A percentile compares a stretch with the other conserved stretches of the same genome.
These are phyloP conservation scores for Auriscalpium vulgare DNA, from an alignment of 768 basidiomycete genomes.

Conservation along the genomic window DNA sequence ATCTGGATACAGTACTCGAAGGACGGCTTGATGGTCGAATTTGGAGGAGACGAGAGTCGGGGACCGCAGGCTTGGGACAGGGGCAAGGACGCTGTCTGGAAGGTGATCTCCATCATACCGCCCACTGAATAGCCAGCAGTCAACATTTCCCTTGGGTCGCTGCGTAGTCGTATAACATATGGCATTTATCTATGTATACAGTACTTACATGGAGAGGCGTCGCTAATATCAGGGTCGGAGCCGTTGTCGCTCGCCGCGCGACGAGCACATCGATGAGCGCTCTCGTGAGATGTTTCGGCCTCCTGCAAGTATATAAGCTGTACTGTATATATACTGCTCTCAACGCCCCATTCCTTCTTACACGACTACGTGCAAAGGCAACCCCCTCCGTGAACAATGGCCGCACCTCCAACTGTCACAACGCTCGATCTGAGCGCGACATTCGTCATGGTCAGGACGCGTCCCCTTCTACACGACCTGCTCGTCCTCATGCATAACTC, in stretches of 20 bases:
- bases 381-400: constrained; percentile 37
- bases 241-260: too few species aligned
- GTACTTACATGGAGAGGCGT: too few species aligned
- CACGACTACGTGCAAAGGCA: background rate
- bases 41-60: constrained; percentile 67
- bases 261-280: too few species aligned
- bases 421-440: constrained; percentile 55
- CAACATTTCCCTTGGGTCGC: too few species aligned
- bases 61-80: constrained; percentile 85
- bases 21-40: constrained; percentile 80
- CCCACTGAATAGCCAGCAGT: constrained; percentile 6
- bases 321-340: too few species aligned
- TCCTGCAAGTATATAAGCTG: too few species aligned
- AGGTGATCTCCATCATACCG: constrained; percentile 57
- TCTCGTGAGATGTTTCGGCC: too few species aligned
- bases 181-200: too few species aligned
- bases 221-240: too few species aligned
- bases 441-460: constrained; percentile 49
- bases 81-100: constrained; percentile 78
- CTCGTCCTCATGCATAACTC: background rate
- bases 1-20: constrained; percentile 93
- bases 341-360: too few species aligned
- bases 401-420: constrained; percentile 52
- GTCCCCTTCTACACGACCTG: background rate
- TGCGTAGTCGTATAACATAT: too few species aligned